phyloP scores from a whole-genome alignment of 2,329 filamentous ascomycete species.

The Lecanicillium sp. region DNA sequence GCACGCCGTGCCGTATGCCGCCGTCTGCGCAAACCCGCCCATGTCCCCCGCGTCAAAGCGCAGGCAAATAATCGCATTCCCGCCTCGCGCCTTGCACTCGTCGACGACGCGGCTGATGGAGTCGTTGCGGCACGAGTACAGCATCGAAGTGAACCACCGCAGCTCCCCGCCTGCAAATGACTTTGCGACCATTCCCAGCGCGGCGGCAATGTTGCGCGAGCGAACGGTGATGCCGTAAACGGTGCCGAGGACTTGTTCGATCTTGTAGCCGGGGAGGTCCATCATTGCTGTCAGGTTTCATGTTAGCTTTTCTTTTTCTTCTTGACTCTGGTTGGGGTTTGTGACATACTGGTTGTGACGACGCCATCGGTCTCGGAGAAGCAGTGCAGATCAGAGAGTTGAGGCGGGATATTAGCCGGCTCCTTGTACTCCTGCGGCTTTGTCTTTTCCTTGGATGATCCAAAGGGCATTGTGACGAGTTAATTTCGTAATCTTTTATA shows the following conservation, averaged over 20 bases:
- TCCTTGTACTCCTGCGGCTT: constrained; percentile 16
- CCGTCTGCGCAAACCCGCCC: constrained; percentile 48
- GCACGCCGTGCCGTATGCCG: constrained; percentile 52
- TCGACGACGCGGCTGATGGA: constrained; percentile 46
- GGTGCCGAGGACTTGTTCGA: constrained; percentile 48
- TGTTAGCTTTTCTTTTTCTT: constrained; percentile 1
- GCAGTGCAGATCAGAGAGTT: constrained; percentile 43
- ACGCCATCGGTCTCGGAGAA: constrained; percentile 54
- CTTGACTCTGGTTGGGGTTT: constrained; percentile 2
- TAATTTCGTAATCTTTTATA: neutral
- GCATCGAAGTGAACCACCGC: constrained; percentile 48
- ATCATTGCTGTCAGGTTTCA: constrained; percentile 41
- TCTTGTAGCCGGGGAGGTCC: constrained; percentile 52
- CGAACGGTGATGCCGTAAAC: constrained; percentile 50
- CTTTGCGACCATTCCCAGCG: constrained; percentile 47
- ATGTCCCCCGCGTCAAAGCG: constrained; percentile 49
- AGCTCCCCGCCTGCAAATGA: constrained; percentile 51
- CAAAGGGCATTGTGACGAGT: neutral
- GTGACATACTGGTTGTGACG: constrained; percentile 41
- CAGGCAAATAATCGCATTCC: constrained; percentile 51
- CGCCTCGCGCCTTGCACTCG: constrained; percentile 48
- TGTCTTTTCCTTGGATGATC: constrained; percentile 14
- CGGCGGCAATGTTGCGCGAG: constrained; percentile 49
- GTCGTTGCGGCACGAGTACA: constrained; percentile 51
- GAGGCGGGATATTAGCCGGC: constrained; percentile 27